phyloP scores from a whole-genome alignment of 2,329 filamentous ascomycete species.

The Aspergillus tubingensis region DNA sequence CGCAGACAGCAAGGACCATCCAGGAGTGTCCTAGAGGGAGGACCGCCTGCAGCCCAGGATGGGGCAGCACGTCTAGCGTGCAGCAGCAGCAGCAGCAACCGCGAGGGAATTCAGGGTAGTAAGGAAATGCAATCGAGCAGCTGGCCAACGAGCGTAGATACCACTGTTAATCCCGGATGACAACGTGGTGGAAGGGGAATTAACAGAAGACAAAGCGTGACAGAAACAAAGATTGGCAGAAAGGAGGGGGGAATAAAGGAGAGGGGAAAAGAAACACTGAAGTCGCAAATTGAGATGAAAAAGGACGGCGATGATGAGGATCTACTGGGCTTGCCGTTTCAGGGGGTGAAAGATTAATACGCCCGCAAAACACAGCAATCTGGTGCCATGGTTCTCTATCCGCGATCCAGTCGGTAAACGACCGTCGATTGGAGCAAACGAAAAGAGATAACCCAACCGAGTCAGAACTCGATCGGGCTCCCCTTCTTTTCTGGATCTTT shows the following conservation, averaged over 20 bases:
- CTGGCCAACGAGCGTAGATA: constrained; percentile 10
- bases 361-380: constrained; percentile 16
- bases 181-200: constrained; percentile 4
- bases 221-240: constrained; percentile 5
- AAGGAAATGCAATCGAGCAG: constrained; percentile 3
- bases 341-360: constrained; percentile 23
- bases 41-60: constrained; percentile 23
- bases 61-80: constrained; percentile 27
- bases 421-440: background rate
- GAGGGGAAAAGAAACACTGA: constrained; percentile 9
- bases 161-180: constrained; percentile 10
- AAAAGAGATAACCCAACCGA: background rate
- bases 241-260: background rate
- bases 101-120: constrained; percentile 11
- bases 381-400: constrained; percentile 19
- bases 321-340: constrained; percentile 26
- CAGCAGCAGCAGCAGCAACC: constrained; percentile 14
- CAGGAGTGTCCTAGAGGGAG: constrained; percentile 21
- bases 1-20: constrained; percentile 15
- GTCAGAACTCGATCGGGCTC: background rate
- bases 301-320: constrained; percentile 25
- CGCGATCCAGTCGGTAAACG: background rate
- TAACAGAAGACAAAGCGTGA: background rate
- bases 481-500: background rate
- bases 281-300: constrained; percentile 1